These are phyloP conservation scores for Triticum dicoccoides DNA, from an alignment of 176 grass and related monocot genomes.

Conservation along the genomic window DNA sequence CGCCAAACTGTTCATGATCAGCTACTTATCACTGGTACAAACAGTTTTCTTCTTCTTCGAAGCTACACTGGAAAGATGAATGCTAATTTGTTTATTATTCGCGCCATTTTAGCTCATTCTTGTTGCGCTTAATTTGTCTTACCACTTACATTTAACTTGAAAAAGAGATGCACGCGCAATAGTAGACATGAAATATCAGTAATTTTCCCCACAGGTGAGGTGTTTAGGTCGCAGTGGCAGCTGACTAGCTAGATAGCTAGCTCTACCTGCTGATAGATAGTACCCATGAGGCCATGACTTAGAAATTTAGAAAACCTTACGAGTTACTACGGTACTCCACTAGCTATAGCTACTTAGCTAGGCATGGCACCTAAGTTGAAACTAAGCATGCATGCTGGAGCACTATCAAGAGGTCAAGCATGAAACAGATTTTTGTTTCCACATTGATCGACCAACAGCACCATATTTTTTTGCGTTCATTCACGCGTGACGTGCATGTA, in stretches of 20 bases:
- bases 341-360: too few species aligned
- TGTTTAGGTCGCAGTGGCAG: background rate
- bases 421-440: background rate
- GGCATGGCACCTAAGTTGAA: background rate
- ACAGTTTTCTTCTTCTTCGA: background rate
- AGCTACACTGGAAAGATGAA: background rate
- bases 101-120: background rate
- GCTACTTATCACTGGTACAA: background rate
- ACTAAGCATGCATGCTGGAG: background rate
- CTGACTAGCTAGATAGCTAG: background rate
- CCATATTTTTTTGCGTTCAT: background rate
- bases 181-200: conserved; percentile 43
- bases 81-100: background rate
- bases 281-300: too few species aligned
- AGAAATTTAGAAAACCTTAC: too few species aligned
- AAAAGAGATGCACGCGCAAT: background rate
- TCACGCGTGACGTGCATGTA: background rate
- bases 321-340: too few species aligned
- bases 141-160: background rate
- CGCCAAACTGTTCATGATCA: background rate
- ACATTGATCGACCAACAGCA: background rate
- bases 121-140: background rate
- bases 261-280: too few species aligned
- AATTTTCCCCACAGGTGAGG: background rate
- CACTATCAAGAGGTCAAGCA: background rate